phyloP scores from a whole-genome alignment of 768 basidiomycete genomes.

The Boletus vermiculosoides region DNA sequence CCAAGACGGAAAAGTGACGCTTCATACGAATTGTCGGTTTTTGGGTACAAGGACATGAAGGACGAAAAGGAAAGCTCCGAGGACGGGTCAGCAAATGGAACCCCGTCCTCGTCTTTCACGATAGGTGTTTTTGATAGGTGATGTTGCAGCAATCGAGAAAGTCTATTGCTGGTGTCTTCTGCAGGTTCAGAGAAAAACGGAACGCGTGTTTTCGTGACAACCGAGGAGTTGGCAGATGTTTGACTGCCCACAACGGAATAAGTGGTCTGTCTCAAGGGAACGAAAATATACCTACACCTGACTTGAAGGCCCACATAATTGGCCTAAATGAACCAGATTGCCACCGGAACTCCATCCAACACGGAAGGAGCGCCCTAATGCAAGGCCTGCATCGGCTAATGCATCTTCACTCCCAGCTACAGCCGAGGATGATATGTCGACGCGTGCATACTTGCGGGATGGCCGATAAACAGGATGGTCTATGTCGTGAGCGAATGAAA shows the following conservation, averaged over 20 bases:
- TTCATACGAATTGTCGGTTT: conserved; percentile 69
- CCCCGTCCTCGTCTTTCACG: conserved; percentile 61
- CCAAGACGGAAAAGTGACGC: conserved; percentile 87
- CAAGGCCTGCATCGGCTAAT: conserved; percentile 78
- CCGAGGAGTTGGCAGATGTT: conserved; percentile 60
- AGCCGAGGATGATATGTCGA: conserved; percentile 65
- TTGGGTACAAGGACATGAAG: conserved; percentile 68
- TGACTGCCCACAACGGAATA: conserved; percentile 36
- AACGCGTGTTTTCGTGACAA: conserved; percentile 50
- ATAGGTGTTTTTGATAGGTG: conserved; percentile 76
- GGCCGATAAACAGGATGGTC: conserved; percentile 68
- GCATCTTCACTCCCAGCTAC: conserved; percentile 63
- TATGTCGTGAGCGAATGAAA: conserved; percentile 75
- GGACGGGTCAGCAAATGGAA: conserved; percentile 69
- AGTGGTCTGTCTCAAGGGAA: conserved; percentile 3
- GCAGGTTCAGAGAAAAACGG: conserved; percentile 38
- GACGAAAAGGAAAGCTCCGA: conserved; percentile 71
- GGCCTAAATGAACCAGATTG: conserved; percentile 71
- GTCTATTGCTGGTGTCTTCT: conserved; percentile 39
- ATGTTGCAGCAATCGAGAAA: conserved; percentile 68
- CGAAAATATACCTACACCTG: conserved; percentile 45
- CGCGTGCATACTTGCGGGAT: conserved; percentile 77
- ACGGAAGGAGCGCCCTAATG: conserved; percentile 83
- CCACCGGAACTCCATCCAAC: conserved; percentile 90
- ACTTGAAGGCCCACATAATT: conserved; percentile 58